Conservation (phyloP, 1,284 basidiomycete genomes). For the Apiotrichum sp. region DNA sequence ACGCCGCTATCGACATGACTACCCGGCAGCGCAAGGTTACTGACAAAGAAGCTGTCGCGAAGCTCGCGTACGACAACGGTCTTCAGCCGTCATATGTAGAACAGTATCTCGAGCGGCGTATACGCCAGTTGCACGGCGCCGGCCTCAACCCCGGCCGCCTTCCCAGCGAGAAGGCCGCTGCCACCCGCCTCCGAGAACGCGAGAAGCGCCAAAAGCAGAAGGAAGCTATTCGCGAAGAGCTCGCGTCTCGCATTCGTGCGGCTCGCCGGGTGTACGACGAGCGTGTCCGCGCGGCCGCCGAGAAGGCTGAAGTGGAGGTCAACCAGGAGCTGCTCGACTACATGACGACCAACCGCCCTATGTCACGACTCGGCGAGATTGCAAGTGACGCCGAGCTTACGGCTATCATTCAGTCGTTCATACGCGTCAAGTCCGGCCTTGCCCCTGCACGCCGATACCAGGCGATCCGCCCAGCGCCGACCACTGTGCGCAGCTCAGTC, state of each 20-base stretch:
- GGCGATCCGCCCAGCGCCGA: neutral
- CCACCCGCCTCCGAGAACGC: constrained; percentile 1
- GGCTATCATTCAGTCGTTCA: constrained; percentile 16
- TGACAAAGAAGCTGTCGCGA: constrained; percentile 16
- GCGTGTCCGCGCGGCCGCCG: constrained; percentile 21
- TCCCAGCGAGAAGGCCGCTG: neutral
- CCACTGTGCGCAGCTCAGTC: neutral
- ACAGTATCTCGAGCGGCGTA: constrained; percentile 12
- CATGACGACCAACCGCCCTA: constrained; percentile 16
- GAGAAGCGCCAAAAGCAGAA: constrained; percentile 4
- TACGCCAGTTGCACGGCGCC: neutral
- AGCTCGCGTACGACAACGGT: constrained; percentile 32
- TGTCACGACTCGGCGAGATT: constrained; percentile 15
- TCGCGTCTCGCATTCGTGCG: constrained; percentile 22
- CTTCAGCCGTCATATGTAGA: constrained; percentile 20
- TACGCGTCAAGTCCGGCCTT: constrained; percentile 9
- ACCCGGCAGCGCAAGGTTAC: constrained; percentile 13
- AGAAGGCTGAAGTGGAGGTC: constrained; percentile 14
- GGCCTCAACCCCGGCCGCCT: neutral
- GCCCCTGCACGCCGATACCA: neutral
- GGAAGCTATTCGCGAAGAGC: constrained; percentile 23
- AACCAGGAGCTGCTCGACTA: constrained; percentile 23
- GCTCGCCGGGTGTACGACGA: constrained; percentile 26
- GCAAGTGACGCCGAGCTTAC: constrained; percentile 10
- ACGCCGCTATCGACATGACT: constrained; percentile 19